These are phyloP conservation scores for Cucurbita moschata DNA, from an alignment of 306 rosid species.

Conservation along the genomic window DNA sequence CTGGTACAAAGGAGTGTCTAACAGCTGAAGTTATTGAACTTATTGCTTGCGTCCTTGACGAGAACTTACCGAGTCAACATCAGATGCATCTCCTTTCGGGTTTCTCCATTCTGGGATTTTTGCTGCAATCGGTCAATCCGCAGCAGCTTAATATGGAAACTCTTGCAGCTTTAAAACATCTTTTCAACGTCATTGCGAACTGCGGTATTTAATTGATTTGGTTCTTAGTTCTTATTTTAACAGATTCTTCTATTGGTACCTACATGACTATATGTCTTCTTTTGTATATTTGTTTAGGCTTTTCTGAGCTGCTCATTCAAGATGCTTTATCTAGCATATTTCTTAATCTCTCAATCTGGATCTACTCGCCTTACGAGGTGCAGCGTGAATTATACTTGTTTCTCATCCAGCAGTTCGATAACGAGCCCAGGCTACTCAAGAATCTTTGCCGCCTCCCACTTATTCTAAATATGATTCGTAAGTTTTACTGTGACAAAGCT, in stretches of 20 bases:
- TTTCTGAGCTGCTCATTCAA: slow-evolving; percentile 62
- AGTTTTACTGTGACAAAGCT: slow-evolving; percentile 57
- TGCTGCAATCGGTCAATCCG: slow-evolving; percentile 84
- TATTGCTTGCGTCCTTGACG: slow-evolving; percentile 82
- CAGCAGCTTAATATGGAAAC: slow-evolving; percentile 67
- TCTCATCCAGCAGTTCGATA: slow-evolving; percentile 88
- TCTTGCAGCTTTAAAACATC: slow-evolving; percentile 76
- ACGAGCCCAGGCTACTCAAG: slow-evolving; percentile 69
- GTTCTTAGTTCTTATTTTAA: not conserved
- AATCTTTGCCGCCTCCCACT: slow-evolving; percentile 76
- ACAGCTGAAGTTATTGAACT: slow-evolving; percentile 77
- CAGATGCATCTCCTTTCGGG: slow-evolving; percentile 98
- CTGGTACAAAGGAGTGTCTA: slow-evolving; percentile 37
- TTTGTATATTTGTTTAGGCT: slow-evolving; percentile 28
- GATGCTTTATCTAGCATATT: slow-evolving; percentile 78
- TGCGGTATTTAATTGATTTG: slow-evolving; percentile 32
- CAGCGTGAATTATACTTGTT: slow-evolving; percentile 94
- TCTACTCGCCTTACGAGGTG: slow-evolving; percentile 57
- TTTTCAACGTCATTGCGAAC: slow-evolving; percentile 60
- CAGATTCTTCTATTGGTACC: slow-evolving; percentile 8
- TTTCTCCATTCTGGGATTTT: slow-evolving; percentile 82
- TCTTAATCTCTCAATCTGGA: slow-evolving; percentile 88
- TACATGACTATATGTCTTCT: slow-evolving; percentile 2
- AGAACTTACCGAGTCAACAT: slow-evolving; percentile 82
- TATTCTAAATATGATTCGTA: slow-evolving; percentile 69